Conservation (phyloP, 768 basidiomycete genomes). For the Russula foetens region DNA sequence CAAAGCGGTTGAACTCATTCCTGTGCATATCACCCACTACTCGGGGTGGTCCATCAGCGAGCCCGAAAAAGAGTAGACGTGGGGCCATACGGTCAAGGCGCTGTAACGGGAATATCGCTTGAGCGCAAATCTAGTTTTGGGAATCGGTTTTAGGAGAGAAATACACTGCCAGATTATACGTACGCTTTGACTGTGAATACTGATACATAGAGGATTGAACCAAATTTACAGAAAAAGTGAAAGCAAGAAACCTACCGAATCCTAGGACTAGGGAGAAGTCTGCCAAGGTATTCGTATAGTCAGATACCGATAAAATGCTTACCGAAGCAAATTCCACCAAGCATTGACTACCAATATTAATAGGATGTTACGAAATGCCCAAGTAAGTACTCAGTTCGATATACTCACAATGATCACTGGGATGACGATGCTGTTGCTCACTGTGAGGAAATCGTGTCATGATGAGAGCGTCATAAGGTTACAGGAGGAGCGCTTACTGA, state of each 20-base stretch:
- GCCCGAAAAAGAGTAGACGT: neutral
- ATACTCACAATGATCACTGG: too few species aligned
- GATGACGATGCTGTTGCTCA: too few species aligned
- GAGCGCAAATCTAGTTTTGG: slow-evolving; percentile 18
- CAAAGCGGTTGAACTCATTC: slow-evolving; percentile 38
- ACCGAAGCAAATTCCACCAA: too few species aligned
- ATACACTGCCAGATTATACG: slow-evolving; percentile 4
- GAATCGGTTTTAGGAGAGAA: neutral
- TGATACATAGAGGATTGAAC: slow-evolving; percentile 16
- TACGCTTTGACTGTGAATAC: slow-evolving; percentile 43
- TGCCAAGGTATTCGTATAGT: neutral
- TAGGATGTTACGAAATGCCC: too few species aligned
- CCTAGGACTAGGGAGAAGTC: slow-evolving; percentile 15
- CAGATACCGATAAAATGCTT: too few species aligned
- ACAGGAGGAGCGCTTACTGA: too few species aligned
- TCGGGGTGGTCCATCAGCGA: neutral
- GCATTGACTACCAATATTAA: too few species aligned
- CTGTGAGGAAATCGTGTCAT: too few species aligned
- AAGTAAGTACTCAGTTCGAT: too few species aligned
- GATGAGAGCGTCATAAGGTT: too few species aligned
- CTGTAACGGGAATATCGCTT: slow-evolving; percentile 30
- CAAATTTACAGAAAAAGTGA: neutral
- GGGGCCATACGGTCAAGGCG: slow-evolving; percentile 27
- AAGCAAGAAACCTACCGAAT: slow-evolving; percentile 20
- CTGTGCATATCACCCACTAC: slow-evolving; percentile 44